Evolutionary conservation across 352 stramenopile genomes (phyloP), one percentile per base, ranked within the genome.

Genomic region (Phytophthora constricta): DNA sequence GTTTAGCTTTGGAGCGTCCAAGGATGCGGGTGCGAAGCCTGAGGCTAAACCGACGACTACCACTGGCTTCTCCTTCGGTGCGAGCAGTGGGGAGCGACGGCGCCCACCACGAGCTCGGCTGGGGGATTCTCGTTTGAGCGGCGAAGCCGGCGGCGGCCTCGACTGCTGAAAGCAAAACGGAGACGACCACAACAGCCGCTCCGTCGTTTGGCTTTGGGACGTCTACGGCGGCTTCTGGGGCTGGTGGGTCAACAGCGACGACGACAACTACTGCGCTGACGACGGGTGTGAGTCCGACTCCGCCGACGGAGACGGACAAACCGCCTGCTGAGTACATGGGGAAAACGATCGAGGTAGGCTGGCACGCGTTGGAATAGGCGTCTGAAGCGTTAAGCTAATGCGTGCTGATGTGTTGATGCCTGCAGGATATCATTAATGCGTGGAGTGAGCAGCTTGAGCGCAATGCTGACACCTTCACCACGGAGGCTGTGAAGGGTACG

Each of bases 401-500:
- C 14, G 16, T 7, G 1, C 9, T 28, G n/a, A 8, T 56, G 31
- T 28, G 26, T 43, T 19, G 58, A 13, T 51, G n/a, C 17, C 11
- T 67, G 11, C 42, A 90, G 80, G 86, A 96, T 64, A 95, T 96
- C 52, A 96, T 96, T 70, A 96, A 96, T 64, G 86, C 92, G 73
- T 96, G 88, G 88, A 95, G 88, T 43, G 88, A 96, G 70, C 86
- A 96, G 57, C 65, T 96, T 1, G 88, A 96, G 58, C 80, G 82
- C 16, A 93, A 96, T 33, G 88, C 84, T 2, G 87, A 93, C 50
- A 91, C 88, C 17, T 96, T 96, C 67, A 96, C 88, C 2, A 96
- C 81, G 5, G 88, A 96, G 79, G 88, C 88, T 43, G 88, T 96
- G 13, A 93, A 93, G 80, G 87, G 86, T 93, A 62, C 41, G 68